Conservation (phyloP, 805 yeast species). For the Metschnikowia kofuensis region DNA sequence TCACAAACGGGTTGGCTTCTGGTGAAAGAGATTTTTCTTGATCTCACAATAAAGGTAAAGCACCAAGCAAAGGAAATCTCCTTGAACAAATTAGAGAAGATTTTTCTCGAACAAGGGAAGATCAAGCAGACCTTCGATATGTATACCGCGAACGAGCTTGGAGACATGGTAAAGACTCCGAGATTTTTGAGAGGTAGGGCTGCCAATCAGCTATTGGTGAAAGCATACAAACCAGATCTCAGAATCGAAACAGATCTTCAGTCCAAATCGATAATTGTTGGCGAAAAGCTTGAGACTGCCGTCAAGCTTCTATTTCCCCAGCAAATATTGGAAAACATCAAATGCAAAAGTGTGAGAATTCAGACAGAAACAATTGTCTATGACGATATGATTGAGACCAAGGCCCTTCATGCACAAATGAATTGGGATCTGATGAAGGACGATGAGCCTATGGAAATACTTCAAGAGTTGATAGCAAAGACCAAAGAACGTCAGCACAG, state of each 20-base stretch:
- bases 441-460: conserved; percentile 34
- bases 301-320: conserved; percentile 20
- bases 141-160: not conserved
- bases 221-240: conserved; percentile 27
- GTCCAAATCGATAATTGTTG: conserved; percentile 21
- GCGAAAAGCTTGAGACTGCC: conserved; percentile 28
- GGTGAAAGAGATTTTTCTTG: conserved; percentile 17
- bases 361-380: conserved; percentile 21
- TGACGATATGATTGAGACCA: conserved; percentile 14
- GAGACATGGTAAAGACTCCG: not conserved
- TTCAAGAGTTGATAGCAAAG: conserved; percentile 11
- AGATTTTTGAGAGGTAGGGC: conserved; percentile 10
- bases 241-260: conserved; percentile 10
- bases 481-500: conserved; percentile 8
- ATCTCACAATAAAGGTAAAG: conserved; percentile 8
- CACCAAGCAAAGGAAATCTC: not conserved
- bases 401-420: conserved; percentile 20
- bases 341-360: conserved; percentile 21
- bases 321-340: conserved; percentile 13
- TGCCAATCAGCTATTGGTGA: conserved; percentile 7
- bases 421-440: conserved; percentile 39
- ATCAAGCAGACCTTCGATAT: conserved; percentile 5
- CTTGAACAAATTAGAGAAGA: conserved; percentile 3
- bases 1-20: conserved; percentile 23
- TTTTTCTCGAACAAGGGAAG: not conserved